Evolutionary conservation across 768 basidiomycete species (phyloP).

Genomic region (Auriscalpium orientale): DNA sequence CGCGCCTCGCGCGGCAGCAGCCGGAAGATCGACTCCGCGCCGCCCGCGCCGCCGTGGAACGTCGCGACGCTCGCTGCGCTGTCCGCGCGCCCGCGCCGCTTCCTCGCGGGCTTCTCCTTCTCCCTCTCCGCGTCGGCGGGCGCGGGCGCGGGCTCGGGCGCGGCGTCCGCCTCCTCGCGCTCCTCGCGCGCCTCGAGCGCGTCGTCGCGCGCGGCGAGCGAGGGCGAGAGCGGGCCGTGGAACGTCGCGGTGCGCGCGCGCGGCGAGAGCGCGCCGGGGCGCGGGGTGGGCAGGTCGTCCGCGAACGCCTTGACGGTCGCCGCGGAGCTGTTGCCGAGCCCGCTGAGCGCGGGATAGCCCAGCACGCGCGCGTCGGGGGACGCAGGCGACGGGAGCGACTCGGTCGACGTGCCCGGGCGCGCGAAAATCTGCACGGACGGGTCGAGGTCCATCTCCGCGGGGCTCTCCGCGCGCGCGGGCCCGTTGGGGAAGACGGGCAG

Average conservation of each 20-base stretch:
- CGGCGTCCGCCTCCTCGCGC: constrained; percentile 10
- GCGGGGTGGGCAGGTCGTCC: constrained; percentile 5
- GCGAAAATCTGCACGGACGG: constrained; percentile 70
- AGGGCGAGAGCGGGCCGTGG: constrained; percentile 7
- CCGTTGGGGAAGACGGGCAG: constrained; percentile 23
- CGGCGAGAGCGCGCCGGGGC: neutral
- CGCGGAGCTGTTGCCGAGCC: neutral
- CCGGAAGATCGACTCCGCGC: constrained; percentile 93
- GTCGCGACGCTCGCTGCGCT: constrained; percentile 44
- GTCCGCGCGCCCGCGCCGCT: constrained; percentile 22
- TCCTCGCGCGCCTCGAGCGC: constrained; percentile 8
- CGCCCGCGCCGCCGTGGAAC: constrained; percentile 50
- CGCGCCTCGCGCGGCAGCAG: constrained; percentile 91
- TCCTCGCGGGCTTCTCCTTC: neutral
- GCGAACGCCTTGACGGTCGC: neutral
- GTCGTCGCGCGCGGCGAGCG: neutral
- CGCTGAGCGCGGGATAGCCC: no score
- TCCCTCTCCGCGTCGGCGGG: neutral
- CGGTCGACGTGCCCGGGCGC: constrained; percentile 70
- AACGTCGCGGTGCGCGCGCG: constrained; percentile 9
- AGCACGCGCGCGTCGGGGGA: neutral
- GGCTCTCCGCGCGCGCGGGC: constrained; percentile 27
- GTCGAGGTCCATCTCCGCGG: constrained; percentile 47
- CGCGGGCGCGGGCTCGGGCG: neutral
- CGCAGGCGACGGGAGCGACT: constrained; percentile 44